These are phyloP conservation scores for Acanthochlamys bracteata DNA, from an alignment of 106 monocot genomes.

Conservation along the genomic window DNA sequence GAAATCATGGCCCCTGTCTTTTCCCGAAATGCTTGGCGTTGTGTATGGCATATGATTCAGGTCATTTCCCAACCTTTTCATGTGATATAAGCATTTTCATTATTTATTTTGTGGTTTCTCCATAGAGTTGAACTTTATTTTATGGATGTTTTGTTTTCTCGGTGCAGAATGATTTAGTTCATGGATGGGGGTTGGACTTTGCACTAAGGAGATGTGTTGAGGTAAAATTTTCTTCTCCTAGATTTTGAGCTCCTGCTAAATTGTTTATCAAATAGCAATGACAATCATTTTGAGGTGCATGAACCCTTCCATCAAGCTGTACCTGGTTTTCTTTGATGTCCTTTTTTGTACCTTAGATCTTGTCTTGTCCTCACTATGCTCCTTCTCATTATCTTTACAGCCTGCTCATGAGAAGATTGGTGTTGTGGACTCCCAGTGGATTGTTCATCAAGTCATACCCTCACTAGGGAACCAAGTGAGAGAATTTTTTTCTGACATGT, in stretches of 20 bases:
- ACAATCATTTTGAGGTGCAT: no score
- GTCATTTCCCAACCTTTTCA: neutral
- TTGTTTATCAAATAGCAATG: no score
- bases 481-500: no score
- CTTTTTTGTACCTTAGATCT: no score
- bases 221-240: conserved; percentile 4
- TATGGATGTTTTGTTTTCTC: neutral
- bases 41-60: conserved; percentile 17
- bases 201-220: conserved; percentile 4
- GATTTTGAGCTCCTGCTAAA: no score
- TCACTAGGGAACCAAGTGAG: conserved; percentile 32
- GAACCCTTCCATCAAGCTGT: no score
- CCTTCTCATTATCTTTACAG: neutral
- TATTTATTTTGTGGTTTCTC: no score
- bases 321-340: no score
- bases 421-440: conserved; percentile 8
- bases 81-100: no score
- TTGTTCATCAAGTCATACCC: conserved; percentile 9
- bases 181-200: conserved; percentile 13
- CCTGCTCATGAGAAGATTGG: conserved; percentile 13
- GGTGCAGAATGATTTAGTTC: conserved; percentile 10
- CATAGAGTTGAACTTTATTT: no score
- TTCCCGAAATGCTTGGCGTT: conserved; percentile 11
- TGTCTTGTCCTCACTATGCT: neutral
- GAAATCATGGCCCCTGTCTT: conserved; percentile 12